Evolutionary conservation across 805 yeast species (phyloP).

Genomic region (Komagataella mondaviorum): DNA sequence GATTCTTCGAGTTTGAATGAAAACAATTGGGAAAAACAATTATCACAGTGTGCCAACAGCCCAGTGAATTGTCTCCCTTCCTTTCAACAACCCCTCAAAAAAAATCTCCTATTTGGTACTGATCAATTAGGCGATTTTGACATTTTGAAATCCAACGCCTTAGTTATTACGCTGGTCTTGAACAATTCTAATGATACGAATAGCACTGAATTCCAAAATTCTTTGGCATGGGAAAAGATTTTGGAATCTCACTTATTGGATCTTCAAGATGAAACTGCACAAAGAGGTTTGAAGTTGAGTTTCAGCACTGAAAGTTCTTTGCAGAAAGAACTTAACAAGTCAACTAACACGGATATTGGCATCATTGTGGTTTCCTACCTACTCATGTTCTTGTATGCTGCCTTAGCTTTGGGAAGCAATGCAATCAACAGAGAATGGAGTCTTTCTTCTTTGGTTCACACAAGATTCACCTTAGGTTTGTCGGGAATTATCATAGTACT

Average conservation of each 20-base stretch:
- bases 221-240: conserved; percentile 58
- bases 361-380: conserved; percentile 66
- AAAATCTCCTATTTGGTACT: conserved; percentile 53
- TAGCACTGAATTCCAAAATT: conserved; percentile 23
- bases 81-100: conserved; percentile 81
- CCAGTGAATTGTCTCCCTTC: conserved; percentile 87
- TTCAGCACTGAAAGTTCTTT: conserved; percentile 78
- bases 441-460: conserved; percentile 19
- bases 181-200: conserved; percentile 35
- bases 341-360: conserved; percentile 65
- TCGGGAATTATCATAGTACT: conserved; percentile 77
- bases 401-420: conserved; percentile 61
- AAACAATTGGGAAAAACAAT: conserved; percentile 37
- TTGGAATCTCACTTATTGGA: conserved; percentile 40
- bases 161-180: conserved; percentile 62
- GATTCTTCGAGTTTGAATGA: conserved; percentile 34
- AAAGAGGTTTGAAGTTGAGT: conserved; percentile 44
- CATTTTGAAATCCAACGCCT: conserved; percentile 51
- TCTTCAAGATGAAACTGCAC: conserved; percentile 31
- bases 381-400: conserved; percentile 80
- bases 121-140: conserved; percentile 21
- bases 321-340: conserved; percentile 70
- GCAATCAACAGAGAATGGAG: background rate
- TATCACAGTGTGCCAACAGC: conserved; percentile 51
- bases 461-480: conserved; percentile 67